Conservation (phyloP, 768 basidiomycete genomes). For the Hygrophorus pudorinus region DNA sequence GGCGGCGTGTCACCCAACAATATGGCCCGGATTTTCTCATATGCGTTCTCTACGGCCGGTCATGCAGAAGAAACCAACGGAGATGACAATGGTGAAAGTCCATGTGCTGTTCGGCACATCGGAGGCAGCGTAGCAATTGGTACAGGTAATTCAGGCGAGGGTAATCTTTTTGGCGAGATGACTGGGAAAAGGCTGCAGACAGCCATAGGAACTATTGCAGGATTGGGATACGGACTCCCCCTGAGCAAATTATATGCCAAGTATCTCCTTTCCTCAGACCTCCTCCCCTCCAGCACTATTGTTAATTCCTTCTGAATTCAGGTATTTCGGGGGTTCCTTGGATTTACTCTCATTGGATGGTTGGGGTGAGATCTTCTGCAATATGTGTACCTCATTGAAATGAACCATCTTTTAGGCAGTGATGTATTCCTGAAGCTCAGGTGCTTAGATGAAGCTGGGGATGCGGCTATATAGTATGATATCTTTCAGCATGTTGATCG, state of each 20-base stretch:
- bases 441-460: slow-evolving; percentile 39
- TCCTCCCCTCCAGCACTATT: background rate
- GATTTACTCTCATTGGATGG: slow-evolving; percentile 77
- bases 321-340: slow-evolving; percentile 81
- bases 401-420: slow-evolving; percentile 24
- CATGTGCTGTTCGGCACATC: slow-evolving; percentile 72
- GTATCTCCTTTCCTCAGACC: slow-evolving; percentile 22
- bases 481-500: background rate
- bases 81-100: slow-evolving; percentile 48
- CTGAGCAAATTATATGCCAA: slow-evolving; percentile 70
- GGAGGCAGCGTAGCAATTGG: slow-evolving; percentile 59
- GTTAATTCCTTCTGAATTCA: slow-evolving; percentile 13
- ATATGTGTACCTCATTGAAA: background rate
- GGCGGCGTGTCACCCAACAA: slow-evolving; percentile 72
- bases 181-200: slow-evolving; percentile 68
- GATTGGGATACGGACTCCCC: slow-evolving; percentile 78
- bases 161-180: slow-evolving; percentile 66
- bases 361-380: slow-evolving; percentile 47
- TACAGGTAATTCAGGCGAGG: slow-evolving; percentile 29
- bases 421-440: slow-evolving; percentile 42
- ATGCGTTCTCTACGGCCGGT: slow-evolving; percentile 84
- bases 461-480: slow-evolving; percentile 13
- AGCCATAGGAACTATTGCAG: slow-evolving; percentile 84
- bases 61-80: slow-evolving; percentile 26
- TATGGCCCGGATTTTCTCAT: slow-evolving; percentile 77